Percentiles rank a stretch among this genome's conserved stretches.
phyloP scores from a whole-genome alignment of 2,329 filamentous ascomycete species.

The Talaromyces sp. region DNA sequence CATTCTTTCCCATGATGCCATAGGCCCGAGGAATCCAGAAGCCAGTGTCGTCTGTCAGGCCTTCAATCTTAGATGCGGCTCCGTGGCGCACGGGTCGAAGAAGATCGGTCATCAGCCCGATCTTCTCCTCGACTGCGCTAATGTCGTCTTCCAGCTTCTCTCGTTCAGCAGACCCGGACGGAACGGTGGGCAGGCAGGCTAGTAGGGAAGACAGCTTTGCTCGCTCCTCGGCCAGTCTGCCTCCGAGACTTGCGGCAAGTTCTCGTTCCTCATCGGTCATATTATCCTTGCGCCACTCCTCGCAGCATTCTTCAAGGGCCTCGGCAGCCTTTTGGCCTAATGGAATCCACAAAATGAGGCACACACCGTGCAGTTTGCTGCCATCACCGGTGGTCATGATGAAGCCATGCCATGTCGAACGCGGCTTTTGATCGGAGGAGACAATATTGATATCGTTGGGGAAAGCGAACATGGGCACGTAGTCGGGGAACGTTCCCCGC shows the following conservation, averaged over 20 bases:
- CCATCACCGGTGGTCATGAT: constrained; percentile 95
- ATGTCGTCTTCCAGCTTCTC: constrained; percentile 91
- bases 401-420: constrained; percentile 98
- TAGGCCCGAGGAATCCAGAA: constrained; percentile 95
- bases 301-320: constrained; percentile 67
- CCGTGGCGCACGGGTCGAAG: constrained; percentile 87
- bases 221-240: constrained; percentile 79
- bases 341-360: constrained; percentile 88
- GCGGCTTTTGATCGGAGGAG: constrained; percentile 85
- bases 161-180: constrained; percentile 74
- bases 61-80: constrained; percentile 94
- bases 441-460: constrained; percentile 97
- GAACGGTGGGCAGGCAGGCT: constrained; percentile 72
- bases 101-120: constrained; percentile 93
- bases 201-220: constrained; percentile 86
- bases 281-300: constrained; percentile 82
- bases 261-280: constrained; percentile 99
- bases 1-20: constrained; percentile 82
- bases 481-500: constrained; percentile 87
- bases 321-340: constrained; percentile 76
- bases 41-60: constrained; percentile 89
- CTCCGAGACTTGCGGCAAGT: constrained; percentile 83
- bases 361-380: constrained; percentile 86
- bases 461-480: constrained; percentile 98
- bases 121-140: constrained; percentile 94